phyloP scores from a whole-genome alignment of 140 eudicot species.

The Cichorium intybus region DNA sequence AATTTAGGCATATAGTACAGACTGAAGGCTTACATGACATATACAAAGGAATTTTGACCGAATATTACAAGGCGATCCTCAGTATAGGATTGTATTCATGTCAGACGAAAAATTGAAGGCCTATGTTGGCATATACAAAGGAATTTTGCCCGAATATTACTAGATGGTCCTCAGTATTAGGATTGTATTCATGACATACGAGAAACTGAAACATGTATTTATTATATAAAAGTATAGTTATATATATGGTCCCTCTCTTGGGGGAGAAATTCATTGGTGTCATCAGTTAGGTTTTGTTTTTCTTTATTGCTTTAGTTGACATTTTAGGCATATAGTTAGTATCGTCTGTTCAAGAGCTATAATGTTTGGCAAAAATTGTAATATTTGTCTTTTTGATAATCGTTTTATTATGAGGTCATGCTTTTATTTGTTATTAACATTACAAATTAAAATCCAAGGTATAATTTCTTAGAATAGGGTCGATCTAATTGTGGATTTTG shows the following conservation, averaged over 20 bases:
- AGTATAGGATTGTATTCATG: slow-evolving; percentile 93
- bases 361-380: slow-evolving; percentile 6
- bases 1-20: slow-evolving; percentile 55
- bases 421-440: no score
- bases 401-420: no score
- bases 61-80: slow-evolving; percentile 94
- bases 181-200: slow-evolving; percentile 92
- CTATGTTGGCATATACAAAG: slow-evolving; percentile 84
- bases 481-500: no score
- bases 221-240: slow-evolving; percentile 18
- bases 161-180: slow-evolving; percentile 94
- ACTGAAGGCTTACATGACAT: slow-evolving; percentile 87
- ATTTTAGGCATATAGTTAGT: no score
- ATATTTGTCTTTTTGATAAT: background rate
- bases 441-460: no score
- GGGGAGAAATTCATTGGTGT: slow-evolving; percentile 8
- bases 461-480: no score
- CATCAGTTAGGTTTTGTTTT: background rate
- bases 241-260: slow-evolving; percentile 10
- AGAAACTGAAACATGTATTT: slow-evolving; percentile 68
- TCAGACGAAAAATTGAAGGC: slow-evolving; percentile 88
- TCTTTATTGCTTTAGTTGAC: no score
- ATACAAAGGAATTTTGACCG: slow-evolving; percentile 91
- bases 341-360: no score
- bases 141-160: slow-evolving; percentile 90